Conservation (phyloP, 2,329 filamentous ascomycete genomes). For the Aspergillus chevalieri region DNA sequence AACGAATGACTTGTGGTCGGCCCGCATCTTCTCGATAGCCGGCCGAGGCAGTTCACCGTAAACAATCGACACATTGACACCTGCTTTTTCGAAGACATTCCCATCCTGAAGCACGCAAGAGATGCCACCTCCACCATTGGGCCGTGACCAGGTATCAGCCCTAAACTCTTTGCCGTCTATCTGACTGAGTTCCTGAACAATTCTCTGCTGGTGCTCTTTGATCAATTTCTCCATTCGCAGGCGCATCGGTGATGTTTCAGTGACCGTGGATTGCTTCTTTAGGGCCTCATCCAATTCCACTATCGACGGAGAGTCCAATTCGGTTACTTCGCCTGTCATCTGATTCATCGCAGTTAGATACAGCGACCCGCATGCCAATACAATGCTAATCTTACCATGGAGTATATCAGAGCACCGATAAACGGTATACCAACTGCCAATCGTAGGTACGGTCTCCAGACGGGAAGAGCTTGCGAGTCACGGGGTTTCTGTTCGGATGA, state of each 20-base stretch:
- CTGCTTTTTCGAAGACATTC: constrained; percentile 95
- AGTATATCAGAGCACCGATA: constrained; percentile 45
- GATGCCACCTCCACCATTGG: constrained; percentile 85
- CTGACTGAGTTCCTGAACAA: constrained; percentile 73
- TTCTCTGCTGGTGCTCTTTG: constrained; percentile 83
- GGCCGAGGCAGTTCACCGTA: constrained; percentile 83
- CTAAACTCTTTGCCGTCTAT: constrained; percentile 79
- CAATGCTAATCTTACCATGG: constrained; percentile 40
- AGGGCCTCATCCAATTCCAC: constrained; percentile 76
- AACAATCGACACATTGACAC: constrained; percentile 90
- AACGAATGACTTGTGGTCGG: constrained; percentile 85
- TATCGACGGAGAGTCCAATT: constrained; percentile 54
- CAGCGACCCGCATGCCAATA: neutral
- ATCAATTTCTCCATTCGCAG: constrained; percentile 96
- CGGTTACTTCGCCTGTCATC: constrained; percentile 33
- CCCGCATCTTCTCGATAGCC: constrained; percentile 88
- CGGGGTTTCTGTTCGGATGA: constrained; percentile 17
- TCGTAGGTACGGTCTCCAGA: constrained; percentile 43
- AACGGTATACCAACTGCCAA: constrained; percentile 46
- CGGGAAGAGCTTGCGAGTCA: constrained; percentile 26
- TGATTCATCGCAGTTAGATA: constrained; percentile 5
- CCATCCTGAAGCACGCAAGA: constrained; percentile 94
- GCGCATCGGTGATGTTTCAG: constrained; percentile 81
- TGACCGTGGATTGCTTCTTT: constrained; percentile 72
- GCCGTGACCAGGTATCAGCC: constrained; percentile 78